A percentile compares a stretch with the other conserved stretches of the same genome.
phyloP scores from a whole-genome alignment of 768 basidiomycete genomes.

The Suillus lakei region DNA sequence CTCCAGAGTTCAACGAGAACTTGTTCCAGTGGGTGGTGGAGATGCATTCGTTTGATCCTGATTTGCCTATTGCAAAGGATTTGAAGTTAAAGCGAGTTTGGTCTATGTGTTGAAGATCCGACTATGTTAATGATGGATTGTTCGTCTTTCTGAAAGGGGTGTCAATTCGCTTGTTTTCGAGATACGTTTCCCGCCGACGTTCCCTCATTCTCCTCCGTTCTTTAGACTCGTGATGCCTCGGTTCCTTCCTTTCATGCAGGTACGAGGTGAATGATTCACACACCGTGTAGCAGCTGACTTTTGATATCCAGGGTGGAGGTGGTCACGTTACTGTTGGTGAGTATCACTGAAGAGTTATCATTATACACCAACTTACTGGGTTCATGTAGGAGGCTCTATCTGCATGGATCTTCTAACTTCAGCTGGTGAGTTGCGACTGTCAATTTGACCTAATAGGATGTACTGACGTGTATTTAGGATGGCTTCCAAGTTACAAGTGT shows the following conservation, averaged over 20 bases:
- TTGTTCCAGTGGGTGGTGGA: constrained; percentile 78
- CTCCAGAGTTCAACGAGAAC: constrained; percentile 69
- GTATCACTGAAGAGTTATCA: constrained; percentile 10
- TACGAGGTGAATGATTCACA: constrained; percentile 10
- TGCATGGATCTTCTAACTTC: constrained; percentile 76
- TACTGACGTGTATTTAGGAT: constrained; percentile 43
- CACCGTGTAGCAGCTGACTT: background rate
- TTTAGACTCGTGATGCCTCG: constrained; percentile 77
- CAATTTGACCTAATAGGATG: background rate
- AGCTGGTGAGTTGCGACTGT: constrained; percentile 47
- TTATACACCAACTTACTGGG: background rate
- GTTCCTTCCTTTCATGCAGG: constrained; percentile 67
- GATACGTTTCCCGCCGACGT: constrained; percentile 68
- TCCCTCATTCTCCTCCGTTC: constrained; percentile 74
- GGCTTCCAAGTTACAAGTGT: constrained; percentile 70
- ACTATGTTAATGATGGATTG: background rate
- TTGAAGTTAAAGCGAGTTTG: constrained; percentile 50
- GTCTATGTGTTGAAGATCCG: background rate
- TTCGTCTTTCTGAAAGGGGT: constrained; percentile 37
- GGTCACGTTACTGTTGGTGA: constrained; percentile 69
- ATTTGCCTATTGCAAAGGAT: constrained; percentile 65
- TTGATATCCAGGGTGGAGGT: constrained; percentile 54
- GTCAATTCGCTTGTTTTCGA: constrained; percentile 74
- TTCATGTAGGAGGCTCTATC: constrained; percentile 61
- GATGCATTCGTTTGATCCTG: constrained; percentile 69